A percentile compares a stretch with the other conserved stretches of the same genome.
These are phyloP conservation scores for Termitomyces sp. DNA, from an alignment of 768 basidiomycete genomes.

Conservation along the genomic window DNA sequence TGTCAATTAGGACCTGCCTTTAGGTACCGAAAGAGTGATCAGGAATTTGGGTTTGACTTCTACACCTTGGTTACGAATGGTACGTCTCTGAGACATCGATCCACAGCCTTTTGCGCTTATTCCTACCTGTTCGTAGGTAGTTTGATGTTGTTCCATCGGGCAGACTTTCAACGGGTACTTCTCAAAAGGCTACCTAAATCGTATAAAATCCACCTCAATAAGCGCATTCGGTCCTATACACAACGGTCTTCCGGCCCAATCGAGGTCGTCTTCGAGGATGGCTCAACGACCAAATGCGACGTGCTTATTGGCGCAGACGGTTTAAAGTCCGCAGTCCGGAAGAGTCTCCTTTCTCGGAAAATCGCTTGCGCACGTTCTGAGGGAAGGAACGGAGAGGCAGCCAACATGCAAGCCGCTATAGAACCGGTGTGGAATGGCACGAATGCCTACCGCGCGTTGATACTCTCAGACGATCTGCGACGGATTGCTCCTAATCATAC, in stretches of 20 bases:
- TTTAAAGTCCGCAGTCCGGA: constrained; percentile 50
- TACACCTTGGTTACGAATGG: constrained; percentile 54
- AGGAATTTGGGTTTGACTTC: constrained; percentile 47
- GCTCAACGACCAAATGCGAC: constrained; percentile 54
- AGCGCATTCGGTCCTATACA: constrained; percentile 53
- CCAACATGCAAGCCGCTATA: constrained; percentile 35
- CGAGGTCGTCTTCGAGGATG: constrained; percentile 56
- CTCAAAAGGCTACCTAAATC: constrained; percentile 42
- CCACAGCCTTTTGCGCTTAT: constrained; percentile 6
- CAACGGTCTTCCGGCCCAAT: constrained; percentile 39
- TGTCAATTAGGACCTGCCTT: constrained; percentile 41
- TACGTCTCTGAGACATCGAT: constrained; percentile 18
- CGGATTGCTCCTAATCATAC: constrained; percentile 41
- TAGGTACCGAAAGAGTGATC: constrained; percentile 58
- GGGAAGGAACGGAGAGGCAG: constrained; percentile 31
- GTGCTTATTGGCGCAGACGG: constrained; percentile 71
- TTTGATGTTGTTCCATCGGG: constrained; percentile 54
- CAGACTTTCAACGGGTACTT: constrained; percentile 61
- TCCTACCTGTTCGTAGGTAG: constrained; percentile 30
- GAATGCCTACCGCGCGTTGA: constrained; percentile 54
- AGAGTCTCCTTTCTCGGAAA: constrained; percentile 32
- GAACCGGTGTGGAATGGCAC: constrained; percentile 58
- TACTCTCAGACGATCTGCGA: constrained; percentile 44
- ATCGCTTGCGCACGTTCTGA: constrained; percentile 28
- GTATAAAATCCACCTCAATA: constrained; percentile 45